Conservation (phyloP, 2,329 filamentous ascomycete species). For the Xylaria sp. region DNA sequence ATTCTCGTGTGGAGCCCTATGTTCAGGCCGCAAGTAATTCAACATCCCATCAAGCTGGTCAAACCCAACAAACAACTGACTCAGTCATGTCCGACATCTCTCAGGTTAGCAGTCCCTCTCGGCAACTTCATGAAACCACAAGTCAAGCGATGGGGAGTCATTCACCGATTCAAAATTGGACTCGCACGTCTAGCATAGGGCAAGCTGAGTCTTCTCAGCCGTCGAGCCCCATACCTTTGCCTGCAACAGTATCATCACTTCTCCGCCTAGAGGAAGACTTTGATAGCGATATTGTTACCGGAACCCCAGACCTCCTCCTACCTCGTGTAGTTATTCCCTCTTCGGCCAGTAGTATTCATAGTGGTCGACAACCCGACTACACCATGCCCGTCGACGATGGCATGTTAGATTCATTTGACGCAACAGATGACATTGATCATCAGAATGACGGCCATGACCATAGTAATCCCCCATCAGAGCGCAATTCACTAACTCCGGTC, state of each 20-base stretch:
- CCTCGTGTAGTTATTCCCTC: conserved; percentile 49
- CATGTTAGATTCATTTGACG: conserved; percentile 42
- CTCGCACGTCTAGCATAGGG: conserved; percentile 17
- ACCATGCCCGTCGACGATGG: conserved; percentile 50
- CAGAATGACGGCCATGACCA: neutral
- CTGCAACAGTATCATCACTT: conserved; percentile 20
- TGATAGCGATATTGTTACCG: conserved; percentile 37
- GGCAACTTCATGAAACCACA: conserved; percentile 44
- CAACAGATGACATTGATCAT: conserved; percentile 20
- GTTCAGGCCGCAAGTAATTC: conserved; percentile 31
- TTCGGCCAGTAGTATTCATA: conserved; percentile 55
- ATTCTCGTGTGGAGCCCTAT: neutral
- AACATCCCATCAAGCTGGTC: conserved; percentile 36
- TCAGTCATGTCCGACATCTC: conserved; percentile 42
- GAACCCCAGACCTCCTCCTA: conserved; percentile 46
- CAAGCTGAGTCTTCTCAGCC: conserved; percentile 35
- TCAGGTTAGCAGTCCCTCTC: conserved; percentile 46
- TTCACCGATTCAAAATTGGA: conserved; percentile 15
- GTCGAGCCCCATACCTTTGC: conserved; percentile 21
- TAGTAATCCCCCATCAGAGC: neutral
- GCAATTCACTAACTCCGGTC: conserved; percentile 18
- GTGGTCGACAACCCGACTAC: conserved; percentile 62
- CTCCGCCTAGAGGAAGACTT: conserved; percentile 30
- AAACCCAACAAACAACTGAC: conserved; percentile 36
- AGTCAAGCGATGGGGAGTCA: conserved; percentile 37